These are phyloP conservation scores for Blumeria graminis DNA, from an alignment of 2,329 filamentous ascomycete species.

Conservation along the genomic window DNA sequence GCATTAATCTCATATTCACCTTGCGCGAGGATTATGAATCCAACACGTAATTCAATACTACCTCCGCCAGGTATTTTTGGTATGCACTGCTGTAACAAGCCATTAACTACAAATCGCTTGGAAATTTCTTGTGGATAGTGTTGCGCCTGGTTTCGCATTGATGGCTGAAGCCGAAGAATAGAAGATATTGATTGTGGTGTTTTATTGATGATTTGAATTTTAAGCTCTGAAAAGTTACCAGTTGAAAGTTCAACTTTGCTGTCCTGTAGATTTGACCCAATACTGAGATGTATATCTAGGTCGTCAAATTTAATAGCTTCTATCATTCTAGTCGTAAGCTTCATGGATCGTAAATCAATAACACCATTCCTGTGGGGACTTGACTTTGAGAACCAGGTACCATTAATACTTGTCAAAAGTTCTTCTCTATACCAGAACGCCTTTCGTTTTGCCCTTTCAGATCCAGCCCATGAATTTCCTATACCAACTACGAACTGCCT, in stretches of 20 bases:
- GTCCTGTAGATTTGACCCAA: constrained; percentile 15
- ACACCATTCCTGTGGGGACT: constrained; percentile 32
- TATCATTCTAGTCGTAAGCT: constrained; percentile 55
- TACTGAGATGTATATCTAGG: constrained; percentile 38
- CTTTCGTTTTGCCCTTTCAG: constrained; percentile 54
- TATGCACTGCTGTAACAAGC: constrained; percentile 53
- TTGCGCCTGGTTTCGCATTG: constrained; percentile 38
- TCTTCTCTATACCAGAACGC: constrained; percentile 80
- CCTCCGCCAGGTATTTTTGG: constrained; percentile 34
- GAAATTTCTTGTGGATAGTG: constrained; percentile 58
- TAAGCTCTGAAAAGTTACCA: constrained; percentile 45
- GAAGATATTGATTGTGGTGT: constrained; percentile 42
- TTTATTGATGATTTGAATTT: constrained; percentile 50
- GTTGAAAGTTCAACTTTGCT: constrained; percentile 16
- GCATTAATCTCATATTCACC: constrained; percentile 67
- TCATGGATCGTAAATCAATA: constrained; percentile 54
- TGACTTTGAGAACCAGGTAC: constrained; percentile 40
- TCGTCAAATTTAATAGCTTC: constrained; percentile 65
- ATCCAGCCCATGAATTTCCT: constrained; percentile 53
- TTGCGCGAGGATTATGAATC: constrained; percentile 49
- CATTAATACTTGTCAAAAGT: constrained; percentile 45
- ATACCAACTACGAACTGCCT: constrained; percentile 82
- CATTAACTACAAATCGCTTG: constrained; percentile 65
- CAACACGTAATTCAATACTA: constrained; percentile 36
- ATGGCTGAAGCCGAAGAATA: constrained; percentile 52